Percentiles rank a stretch among this genome's conserved stretches.
phyloP scores from a whole-genome alignment of 768 basidiomycete genomes.

The Russula griseocarnosa region DNA sequence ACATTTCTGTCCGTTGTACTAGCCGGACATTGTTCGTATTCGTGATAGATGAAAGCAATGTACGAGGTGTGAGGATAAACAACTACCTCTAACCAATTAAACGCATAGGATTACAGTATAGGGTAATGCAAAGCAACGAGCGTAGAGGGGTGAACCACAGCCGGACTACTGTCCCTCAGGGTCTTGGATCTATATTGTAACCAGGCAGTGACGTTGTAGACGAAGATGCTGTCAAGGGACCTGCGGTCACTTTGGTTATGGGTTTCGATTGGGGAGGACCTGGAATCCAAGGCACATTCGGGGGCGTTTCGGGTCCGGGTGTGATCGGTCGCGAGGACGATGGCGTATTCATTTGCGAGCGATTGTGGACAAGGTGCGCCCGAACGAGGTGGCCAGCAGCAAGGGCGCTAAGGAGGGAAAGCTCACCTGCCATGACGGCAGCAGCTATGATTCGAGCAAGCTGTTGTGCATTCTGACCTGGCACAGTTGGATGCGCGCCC shows the following conservation, averaged over 20 bases:
- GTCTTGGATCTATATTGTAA: conserved; percentile 27
- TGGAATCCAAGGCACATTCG: conserved; percentile 27
- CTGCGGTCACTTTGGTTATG: conserved; percentile 18
- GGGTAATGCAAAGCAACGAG: conserved; percentile 12
- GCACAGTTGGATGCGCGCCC: conserved; percentile 81
- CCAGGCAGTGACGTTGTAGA: conserved; percentile 26
- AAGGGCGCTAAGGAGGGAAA: conserved; percentile 86
- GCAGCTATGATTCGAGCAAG: conserved; percentile 89
- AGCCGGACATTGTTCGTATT: conserved; percentile 8
- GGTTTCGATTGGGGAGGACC: conserved; percentile 21
- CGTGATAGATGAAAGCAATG: conserved; percentile 15
- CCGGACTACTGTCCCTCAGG: conserved; percentile 6
- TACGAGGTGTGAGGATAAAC: conserved; percentile 6
- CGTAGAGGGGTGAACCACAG: neutral
- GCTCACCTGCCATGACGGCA: conserved; percentile 96
- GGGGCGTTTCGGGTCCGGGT: conserved; percentile 41
- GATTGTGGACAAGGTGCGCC: conserved; percentile 90
- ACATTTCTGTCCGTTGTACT: neutral
- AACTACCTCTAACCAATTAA: conserved; percentile 6
- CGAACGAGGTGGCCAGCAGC: conserved; percentile 93
- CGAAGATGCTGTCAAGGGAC: conserved; percentile 23
- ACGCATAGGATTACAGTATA: conserved; percentile 20
- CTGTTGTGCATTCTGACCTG: conserved; percentile 84
- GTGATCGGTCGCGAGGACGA: conserved; percentile 54
- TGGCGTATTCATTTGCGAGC: conserved; percentile 78